These are phyloP conservation scores for Penstemon eatonii DNA, from an alignment of 257 asterid species.

Conservation along the genomic window DNA sequence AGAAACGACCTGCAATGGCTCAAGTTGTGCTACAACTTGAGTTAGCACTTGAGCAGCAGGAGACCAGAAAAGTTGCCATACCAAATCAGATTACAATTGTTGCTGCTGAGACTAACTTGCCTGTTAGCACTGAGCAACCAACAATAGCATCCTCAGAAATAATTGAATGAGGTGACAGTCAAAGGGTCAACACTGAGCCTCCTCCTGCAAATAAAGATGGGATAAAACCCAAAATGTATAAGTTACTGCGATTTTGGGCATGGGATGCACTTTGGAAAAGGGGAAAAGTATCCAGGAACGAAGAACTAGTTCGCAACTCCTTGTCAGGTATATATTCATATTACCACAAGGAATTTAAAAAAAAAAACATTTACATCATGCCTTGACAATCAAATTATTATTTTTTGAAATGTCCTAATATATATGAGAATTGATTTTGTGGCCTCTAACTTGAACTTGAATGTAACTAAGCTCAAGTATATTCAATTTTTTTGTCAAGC, in stretches of 20 bases:
- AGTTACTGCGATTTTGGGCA: slow-evolving; percentile 24
- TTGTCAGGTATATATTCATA: background rate
- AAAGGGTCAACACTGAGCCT: slow-evolving; percentile 7
- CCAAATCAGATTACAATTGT: slow-evolving; percentile 7
- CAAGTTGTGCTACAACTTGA: slow-evolving; percentile 47
- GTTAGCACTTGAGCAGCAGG: slow-evolving; percentile 43
- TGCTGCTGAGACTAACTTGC: slow-evolving; percentile 8
- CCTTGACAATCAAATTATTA: too few species aligned
- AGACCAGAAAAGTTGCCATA: slow-evolving; percentile 13
- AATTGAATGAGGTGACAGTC: background rate
- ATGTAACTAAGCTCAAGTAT: background rate
- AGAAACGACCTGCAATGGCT: slow-evolving; percentile 49
- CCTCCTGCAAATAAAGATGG: slow-evolving; percentile 16
- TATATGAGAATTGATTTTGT: background rate
- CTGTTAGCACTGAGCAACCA: slow-evolving; percentile 20
- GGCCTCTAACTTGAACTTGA: background rate
- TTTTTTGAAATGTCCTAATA: background rate
- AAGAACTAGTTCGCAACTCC: background rate
- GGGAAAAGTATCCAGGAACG: slow-evolving; percentile 25
- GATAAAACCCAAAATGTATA: slow-evolving; percentile 22
- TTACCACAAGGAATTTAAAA: background rate
- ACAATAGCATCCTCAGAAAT: background rate
- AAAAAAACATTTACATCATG: background rate
- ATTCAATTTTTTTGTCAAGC: background rate
- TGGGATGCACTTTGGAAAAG: slow-evolving; percentile 37